phyloP scores from a whole-genome alignment of 177 flowering plant genomes.

The Tripterygium wilfordii region DNA sequence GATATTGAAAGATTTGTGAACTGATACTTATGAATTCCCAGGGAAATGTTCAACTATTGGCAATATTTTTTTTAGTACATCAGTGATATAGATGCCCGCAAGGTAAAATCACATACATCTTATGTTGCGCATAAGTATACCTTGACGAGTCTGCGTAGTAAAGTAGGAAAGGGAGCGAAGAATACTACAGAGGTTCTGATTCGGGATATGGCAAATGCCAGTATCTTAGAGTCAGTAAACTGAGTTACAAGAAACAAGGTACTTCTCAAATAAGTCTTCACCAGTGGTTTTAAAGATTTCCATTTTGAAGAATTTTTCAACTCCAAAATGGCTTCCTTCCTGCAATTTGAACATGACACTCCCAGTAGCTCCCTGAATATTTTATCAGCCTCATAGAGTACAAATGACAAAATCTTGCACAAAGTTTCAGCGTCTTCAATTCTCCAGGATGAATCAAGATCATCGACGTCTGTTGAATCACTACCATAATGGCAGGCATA shows the following conservation, averaged over 20 bases:
- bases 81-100: too few species aligned
- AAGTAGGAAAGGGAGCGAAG: constrained; percentile 65
- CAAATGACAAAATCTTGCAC: constrained; percentile 45
- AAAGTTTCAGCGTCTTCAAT: constrained; percentile 39
- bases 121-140: constrained; percentile 26
- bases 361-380: constrained; percentile 51
- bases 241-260: constrained; percentile 65
- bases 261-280: constrained; percentile 80
- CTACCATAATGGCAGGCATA: too few species aligned
- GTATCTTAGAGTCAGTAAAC: constrained; percentile 57
- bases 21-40: too few species aligned
- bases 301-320: constrained; percentile 56
- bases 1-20: too few species aligned
- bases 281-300: constrained; percentile 56
- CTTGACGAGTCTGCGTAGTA: constrained; percentile 60
- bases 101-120: too few species aligned
- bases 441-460: too few species aligned
- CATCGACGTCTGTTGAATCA: constrained; percentile 25
- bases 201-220: constrained; percentile 49
- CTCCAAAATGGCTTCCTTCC: constrained; percentile 43
- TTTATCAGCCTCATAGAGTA: constrained; percentile 63
- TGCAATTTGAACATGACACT: constrained; percentile 42
- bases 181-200: constrained; percentile 60
- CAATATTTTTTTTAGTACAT: too few species aligned
- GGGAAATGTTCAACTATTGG: too few species aligned